Base-by-base conservation (phyloP, 106 monocot species). In the Phalaenopsis equestris region DNA sequence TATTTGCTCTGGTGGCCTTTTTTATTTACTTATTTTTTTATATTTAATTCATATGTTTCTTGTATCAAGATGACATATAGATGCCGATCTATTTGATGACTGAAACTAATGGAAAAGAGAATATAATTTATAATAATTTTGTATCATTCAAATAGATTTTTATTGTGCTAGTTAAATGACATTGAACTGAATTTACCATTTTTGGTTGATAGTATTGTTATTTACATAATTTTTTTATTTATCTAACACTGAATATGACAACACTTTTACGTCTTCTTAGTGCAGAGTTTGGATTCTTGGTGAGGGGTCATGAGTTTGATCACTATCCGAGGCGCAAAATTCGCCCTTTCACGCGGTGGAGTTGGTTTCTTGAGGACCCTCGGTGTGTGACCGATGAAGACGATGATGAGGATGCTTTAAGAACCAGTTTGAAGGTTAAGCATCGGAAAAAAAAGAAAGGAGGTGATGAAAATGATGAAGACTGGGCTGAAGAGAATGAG, bases 401-500 rank as follows among this genome's bases (percentile, higher is more conserved):
- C 52, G 64, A 76, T 76, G 48, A 36, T 6, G 68, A 80, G 2
- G 81, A 81, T 64, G 73, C 36, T 41, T 18, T 7, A 41, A 11
- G 8, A 43, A 43, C 14, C 11, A 81, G 37, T 19, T 80, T 70
- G 21, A 80, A 65, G 56, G 46, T 61, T 12, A 77, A 55, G 73
- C 52, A 41, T n/a, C 45, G 39, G 67, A 82, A 82, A 37, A 74
- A 19, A 10, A 73, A 39, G 14, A 74, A 74, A 74, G 36, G 47
- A n/a, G 75, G 52, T 11, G 82, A 67, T 42, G 58, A 79, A n/a
- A 74, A 76, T 64, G 76, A 87, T 56, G 90, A 90, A 23, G 88
- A 91, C 8, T 91, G 91, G 91, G 84, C 61, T 37, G 83, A 52
- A 38, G 81, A 88, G 46, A 81, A 80, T 47, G 86, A 83, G 9